A percentile compares a stretch with the other conserved stretches of the same genome.
These are phyloP conservation scores for Talaromyces islandicus DNA, from an alignment of 2,329 filamentous ascomycete species.

Conservation along the genomic window DNA sequence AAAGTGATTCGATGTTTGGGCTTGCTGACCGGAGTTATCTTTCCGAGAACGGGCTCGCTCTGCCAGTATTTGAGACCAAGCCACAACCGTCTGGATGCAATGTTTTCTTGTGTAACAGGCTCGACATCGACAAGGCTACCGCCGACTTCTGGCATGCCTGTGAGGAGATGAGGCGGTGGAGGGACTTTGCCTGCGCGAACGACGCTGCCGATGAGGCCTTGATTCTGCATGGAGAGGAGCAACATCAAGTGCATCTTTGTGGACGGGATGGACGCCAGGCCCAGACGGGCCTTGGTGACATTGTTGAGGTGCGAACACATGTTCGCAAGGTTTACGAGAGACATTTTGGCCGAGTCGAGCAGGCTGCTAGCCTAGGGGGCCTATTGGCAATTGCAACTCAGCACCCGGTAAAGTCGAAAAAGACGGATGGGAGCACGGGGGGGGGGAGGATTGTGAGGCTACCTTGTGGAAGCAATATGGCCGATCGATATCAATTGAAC, in stretches of 20 bases:
- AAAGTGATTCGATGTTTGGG: constrained; percentile 68
- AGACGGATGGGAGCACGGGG: not conserved
- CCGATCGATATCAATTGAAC: not conserved
- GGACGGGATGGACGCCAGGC: constrained; percentile 75
- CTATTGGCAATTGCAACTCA: not conserved
- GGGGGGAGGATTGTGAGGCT: not conserved
- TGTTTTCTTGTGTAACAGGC: constrained; percentile 62
- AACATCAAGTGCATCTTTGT: constrained; percentile 74
- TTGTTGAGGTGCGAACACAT: constrained; percentile 91
- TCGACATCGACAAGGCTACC: constrained; percentile 35
- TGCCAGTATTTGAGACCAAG: constrained; percentile 87
- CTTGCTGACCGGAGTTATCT: constrained; percentile 63
- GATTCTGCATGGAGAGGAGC: constrained; percentile 69
- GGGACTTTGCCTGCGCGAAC: constrained; percentile 64
- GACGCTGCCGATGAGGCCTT: constrained; percentile 75
- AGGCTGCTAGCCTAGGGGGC: not conserved
- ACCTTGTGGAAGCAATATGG: not conserved
- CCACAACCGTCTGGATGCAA: constrained; percentile 73
- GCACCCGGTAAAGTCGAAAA: not conserved
- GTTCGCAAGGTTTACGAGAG: constrained; percentile 67
- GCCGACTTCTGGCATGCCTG: constrained; percentile 44
- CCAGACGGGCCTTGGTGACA: constrained; percentile 74
- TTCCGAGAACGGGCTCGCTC: constrained; percentile 68
- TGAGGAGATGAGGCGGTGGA: constrained; percentile 46
- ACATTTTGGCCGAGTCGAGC: constrained; percentile 47